These are phyloP conservation scores for Furcasterigmium sp. DNA, from an alignment of 2,329 filamentous ascomycete species.

Conservation along the genomic window DNA sequence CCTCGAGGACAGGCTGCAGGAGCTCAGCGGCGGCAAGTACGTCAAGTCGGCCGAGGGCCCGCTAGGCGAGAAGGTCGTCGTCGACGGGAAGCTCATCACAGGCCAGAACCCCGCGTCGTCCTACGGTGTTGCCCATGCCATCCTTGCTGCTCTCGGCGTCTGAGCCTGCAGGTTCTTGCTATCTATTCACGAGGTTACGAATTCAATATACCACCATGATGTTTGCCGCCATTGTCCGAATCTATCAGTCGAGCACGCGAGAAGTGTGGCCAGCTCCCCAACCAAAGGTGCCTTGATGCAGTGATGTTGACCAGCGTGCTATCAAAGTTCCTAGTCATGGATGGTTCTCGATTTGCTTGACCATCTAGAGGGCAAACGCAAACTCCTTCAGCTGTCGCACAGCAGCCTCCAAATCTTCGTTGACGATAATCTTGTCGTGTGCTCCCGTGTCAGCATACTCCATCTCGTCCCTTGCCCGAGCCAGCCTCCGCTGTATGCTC, in stretches of 20 bases:
- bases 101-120: constrained; percentile 54
- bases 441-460: constrained; percentile 64
- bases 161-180: no score
- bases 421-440: constrained; percentile 30
- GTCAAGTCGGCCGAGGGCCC: constrained; percentile 45
- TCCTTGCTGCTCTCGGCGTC: constrained; percentile 38
- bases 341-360: no score
- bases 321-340: no score
- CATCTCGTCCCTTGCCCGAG: constrained; percentile 69
- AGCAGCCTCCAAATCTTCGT: constrained; percentile 41
- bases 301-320: no score
- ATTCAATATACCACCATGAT: no score
- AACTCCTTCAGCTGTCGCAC: constrained; percentile 47
- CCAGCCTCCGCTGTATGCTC: constrained; percentile 61
- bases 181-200: no score
- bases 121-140: constrained; percentile 43
- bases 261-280: no score
- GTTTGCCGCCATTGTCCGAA: no score
- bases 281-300: no score
- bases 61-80: constrained; percentile 43
- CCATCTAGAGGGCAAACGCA: constrained; percentile 1
- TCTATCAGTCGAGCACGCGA: no score
- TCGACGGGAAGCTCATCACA: constrained; percentile 48
- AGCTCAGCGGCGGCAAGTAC: constrained; percentile 47
- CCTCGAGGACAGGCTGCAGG: constrained; percentile 49